Evolutionary conservation across 352 stramenopile genomes (phyloP), one percentile per base, ranked within the genome.

Genomic region (Blastocystis sp.): DNA sequence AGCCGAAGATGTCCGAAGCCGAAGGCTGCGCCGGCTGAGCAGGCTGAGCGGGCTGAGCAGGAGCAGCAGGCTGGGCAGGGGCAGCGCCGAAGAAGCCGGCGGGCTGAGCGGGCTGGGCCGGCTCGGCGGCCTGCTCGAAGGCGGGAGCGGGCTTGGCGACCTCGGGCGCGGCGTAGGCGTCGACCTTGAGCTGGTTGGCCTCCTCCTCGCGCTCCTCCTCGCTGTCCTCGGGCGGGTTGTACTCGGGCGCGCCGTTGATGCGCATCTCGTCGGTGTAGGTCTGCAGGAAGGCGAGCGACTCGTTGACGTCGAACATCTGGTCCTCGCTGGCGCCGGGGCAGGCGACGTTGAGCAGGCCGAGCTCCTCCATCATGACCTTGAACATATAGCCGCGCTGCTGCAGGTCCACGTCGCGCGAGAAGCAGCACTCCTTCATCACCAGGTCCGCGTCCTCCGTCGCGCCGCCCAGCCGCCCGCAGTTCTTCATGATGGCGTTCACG

Each of bases 301-400:
- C 90, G 79, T 96, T 93, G 34, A 95, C 92, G 17, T 95, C 93
- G 90, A 95, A 94, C 63, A 95, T 92, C 74, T 95, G 92, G 71
- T 93, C 95, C 76, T 93, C 95, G n/a, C 92, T 92, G 78, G 95
- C 93, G 81, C 95, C 93, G 17, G 94, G 94, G 89, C 93, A 95
- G 0, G 92, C 1, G 89, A 90, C 93, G 95, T 94, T 6, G 95
- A 89, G 19, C 21, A 88, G 52, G 17, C 64, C 64, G 42, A 65
- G 63, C 79, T 95, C 94, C 82, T 96, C 97, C 57, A 96, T 93
- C 52, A 99, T 92, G 4, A 93, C 93, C 19, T 98, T 91, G 89
- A 99, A 98, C 93, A 99, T 96, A 76, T 98, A 95, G 91, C 96
- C 98, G n/a, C 97, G 95, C 91, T 98, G 95, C 91, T 99, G 96